Evolutionary conservation across 1,284 basidiomycete species (phyloP).

Genomic region (Schizophyllum commune): DNA sequence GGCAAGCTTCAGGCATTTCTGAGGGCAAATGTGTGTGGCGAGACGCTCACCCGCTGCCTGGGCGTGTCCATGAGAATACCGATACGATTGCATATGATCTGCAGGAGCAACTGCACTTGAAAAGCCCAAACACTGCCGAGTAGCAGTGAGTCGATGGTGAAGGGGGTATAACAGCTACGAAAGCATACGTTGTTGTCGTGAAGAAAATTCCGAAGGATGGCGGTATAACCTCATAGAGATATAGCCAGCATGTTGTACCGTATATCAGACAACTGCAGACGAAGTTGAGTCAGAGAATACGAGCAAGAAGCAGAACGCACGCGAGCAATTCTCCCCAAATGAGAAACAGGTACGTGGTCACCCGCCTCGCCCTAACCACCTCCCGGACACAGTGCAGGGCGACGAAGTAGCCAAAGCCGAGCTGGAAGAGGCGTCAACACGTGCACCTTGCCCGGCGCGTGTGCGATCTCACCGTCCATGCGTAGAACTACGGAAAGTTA

Average conservation of each 20-base stretch:
- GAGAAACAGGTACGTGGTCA: neutral
- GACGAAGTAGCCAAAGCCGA: neutral
- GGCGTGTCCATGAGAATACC: neutral
- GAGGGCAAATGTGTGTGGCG: no score
- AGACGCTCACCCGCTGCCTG: neutral
- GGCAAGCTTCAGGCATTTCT: neutral
- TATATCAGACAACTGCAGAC: neutral
- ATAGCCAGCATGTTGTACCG: neutral
- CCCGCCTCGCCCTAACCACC: neutral
- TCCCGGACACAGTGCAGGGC: neutral
- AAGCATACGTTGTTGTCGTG: neutral
- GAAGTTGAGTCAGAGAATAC: neutral
- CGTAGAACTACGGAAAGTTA: neutral
- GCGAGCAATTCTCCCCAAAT: neutral
- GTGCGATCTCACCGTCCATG: neutral
- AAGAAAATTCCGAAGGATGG: neutral
- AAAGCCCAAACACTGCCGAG: neutral
- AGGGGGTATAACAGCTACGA: no score
- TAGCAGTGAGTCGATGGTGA: no score
- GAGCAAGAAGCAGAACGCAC: neutral
- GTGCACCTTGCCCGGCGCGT: no score
- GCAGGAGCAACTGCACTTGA: neutral
- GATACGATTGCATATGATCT: neutral
- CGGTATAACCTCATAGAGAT: neutral
- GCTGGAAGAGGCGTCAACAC: neutral